Conservation (phyloP, 768 basidiomycete genomes). For the Clavaria fumosa region DNA sequence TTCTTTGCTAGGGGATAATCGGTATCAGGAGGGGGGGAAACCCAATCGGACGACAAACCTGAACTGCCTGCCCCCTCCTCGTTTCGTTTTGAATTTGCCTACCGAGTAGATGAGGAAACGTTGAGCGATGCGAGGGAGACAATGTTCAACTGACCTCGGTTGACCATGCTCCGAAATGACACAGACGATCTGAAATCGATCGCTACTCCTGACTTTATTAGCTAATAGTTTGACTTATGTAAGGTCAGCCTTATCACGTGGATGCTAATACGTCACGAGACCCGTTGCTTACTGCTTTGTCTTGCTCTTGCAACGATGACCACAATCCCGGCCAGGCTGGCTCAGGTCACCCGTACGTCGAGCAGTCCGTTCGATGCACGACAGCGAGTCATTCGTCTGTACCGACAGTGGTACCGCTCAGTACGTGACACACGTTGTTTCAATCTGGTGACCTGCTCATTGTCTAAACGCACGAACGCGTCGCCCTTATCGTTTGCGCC, state of each 20-base stretch:
- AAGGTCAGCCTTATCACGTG: too few species aligned
- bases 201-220: slow-evolving; percentile 4
- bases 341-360: slow-evolving; percentile 51
- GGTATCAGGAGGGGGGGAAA: slow-evolving; percentile 7
- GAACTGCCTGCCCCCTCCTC: slow-evolving; percentile 79
- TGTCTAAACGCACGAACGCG: too few species aligned
- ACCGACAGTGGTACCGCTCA: slow-evolving; percentile 86
- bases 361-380: slow-evolving; percentile 43
- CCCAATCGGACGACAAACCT: slow-evolving; percentile 30
- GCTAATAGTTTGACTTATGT: slow-evolving; percentile 6
- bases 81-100: slow-evolving; percentile 78
- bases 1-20: slow-evolving; percentile 14
- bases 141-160: too few species aligned
- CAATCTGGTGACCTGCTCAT: neutral
- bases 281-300: too few species aligned
- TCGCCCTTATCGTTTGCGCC: slow-evolving; percentile 4
- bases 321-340: slow-evolving; percentile 84
- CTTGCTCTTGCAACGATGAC: too few species aligned
- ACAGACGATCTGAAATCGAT: too few species aligned
- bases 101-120: slow-evolving; percentile 1
- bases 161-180: too few species aligned
- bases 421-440: slow-evolving; percentile 31
- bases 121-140: too few species aligned
- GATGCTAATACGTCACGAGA: too few species aligned
- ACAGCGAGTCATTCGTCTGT: slow-evolving; percentile 55